Conservation (phyloP, 2,329 filamentous ascomycete genomes). For the Pseudopyricularia javanii region DNA sequence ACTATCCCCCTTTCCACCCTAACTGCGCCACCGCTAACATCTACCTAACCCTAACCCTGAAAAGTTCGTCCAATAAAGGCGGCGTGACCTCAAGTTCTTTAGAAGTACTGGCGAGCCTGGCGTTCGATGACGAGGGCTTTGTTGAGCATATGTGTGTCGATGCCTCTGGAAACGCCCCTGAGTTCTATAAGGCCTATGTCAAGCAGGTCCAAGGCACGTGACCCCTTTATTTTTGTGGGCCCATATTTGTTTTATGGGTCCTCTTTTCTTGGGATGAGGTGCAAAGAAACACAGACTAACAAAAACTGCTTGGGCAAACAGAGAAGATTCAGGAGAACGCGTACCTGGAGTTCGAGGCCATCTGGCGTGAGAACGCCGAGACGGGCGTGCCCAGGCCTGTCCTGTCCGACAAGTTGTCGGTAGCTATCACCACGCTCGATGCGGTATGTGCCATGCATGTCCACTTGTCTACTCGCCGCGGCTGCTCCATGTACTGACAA, state of each 20-base stretch:
- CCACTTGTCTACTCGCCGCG: background rate
- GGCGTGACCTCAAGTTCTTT: conserved; percentile 85
- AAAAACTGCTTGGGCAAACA: background rate
- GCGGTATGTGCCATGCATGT: conserved; percentile 17
- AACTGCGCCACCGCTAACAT: too few species aligned
- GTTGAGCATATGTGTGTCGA: conserved; percentile 89
- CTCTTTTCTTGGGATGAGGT: too few species aligned
- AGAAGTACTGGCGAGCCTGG: conserved; percentile 86
- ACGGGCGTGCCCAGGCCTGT: conserved; percentile 71
- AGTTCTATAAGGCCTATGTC: conserved; percentile 91
- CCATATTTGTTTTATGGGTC: background rate
- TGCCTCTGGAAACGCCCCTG: conserved; percentile 55
- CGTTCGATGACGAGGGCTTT: conserved; percentile 85
- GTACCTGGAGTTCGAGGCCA: conserved; percentile 88
- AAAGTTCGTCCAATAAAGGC: conserved; percentile 72
- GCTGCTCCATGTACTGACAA: too few species aligned
- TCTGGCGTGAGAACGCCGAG: conserved; percentile 86
- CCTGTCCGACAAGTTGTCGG: conserved; percentile 81
- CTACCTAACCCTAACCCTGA: too few species aligned
- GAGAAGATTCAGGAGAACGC: conserved; percentile 71
- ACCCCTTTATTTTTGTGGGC: background rate
- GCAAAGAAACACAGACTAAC: background rate
- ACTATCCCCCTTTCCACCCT: too few species aligned
- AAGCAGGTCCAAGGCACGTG: conserved; percentile 71
- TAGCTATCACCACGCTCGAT: conserved; percentile 91